Base-by-base conservation (phyloP, 2,329 filamentous ascomycete species). In the Pyricularia sp. region DNA sequence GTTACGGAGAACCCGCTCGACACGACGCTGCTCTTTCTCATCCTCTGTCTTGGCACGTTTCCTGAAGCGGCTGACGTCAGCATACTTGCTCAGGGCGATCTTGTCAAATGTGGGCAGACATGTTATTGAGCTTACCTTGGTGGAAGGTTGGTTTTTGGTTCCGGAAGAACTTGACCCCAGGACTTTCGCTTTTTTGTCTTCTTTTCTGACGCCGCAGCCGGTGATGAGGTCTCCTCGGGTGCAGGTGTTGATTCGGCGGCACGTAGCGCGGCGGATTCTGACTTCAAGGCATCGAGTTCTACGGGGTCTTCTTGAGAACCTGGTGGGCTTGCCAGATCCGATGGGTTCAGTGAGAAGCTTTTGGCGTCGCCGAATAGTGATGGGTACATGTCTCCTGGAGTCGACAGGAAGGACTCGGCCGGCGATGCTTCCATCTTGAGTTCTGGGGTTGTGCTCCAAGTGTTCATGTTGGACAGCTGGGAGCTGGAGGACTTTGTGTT, bases 1-100 rank as follows among this genome's bases (percentile, higher is more conserved):
- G 78, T 99, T 99, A 64, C 95, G 91, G 74, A 98, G 92, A 72
- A 99, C 95, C 71, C 95, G 92, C 83, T 99, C 95, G 69, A 98
- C 96, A 71, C 95, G 92, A 64, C 95, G 91, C 80, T 99, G 95
- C 81, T 98, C 95, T 82, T 99, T 99, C 81, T 99, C 95, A 76
- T 97, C 95, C 75, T 97, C 94, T 2, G 95, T 99, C 86, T 98
- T 99, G 74, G 95, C 95, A 71, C 95, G 93, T 88, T 99, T 99
- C 73, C 92, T 93, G 71, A 69, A 9, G 64, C 10, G 2, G 33
- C 28, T 3, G 17, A 9, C 10, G 66, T 69, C 58, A 69, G 68
- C 64, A 11, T 14, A 17, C 33, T 42, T 42, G 33, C 23, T 28
- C 58, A 14, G 28, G 58, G 7, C 10, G 23, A 28, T 61, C 1